These are phyloP conservation scores for Albatrellus ellisii DNA, from an alignment of 768 basidiomycete genomes.

Conservation along the genomic window DNA sequence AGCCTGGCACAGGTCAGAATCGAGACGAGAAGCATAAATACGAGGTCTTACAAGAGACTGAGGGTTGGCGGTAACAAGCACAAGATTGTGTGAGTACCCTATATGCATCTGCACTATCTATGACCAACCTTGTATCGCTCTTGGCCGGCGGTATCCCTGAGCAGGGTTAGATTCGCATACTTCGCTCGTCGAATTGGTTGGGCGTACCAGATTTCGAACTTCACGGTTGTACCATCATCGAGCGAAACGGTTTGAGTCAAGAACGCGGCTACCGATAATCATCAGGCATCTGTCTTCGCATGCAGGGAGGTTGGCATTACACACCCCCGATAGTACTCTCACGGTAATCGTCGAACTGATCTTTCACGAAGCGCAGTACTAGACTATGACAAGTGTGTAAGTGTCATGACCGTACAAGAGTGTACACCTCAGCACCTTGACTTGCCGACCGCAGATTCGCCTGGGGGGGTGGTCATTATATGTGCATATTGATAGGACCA, in stretches of 20 bases:
- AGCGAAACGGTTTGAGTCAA: slow-evolving; percentile 94
- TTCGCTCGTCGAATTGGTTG: neutral
- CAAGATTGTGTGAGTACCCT: slow-evolving; percentile 1
- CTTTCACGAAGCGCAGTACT: slow-evolving; percentile 92
- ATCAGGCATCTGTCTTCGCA: slow-evolving; percentile 17
- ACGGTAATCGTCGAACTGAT: slow-evolving; percentile 91
- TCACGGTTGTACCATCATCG: slow-evolving; percentile 81
- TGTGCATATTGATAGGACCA: neutral
- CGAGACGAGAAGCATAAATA: neutral
- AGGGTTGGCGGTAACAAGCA: neutral
- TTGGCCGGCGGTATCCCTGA: slow-evolving; percentile 92
- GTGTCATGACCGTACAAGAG: slow-evolving; percentile 18
- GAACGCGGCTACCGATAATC: slow-evolving; percentile 63
- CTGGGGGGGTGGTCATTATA: slow-evolving; percentile 27
- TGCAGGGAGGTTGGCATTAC: slow-evolving; percentile 2
- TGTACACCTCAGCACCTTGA: slow-evolving; percentile 50
- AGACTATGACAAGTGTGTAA: slow-evolving; percentile 39
- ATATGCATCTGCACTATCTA: slow-evolving; percentile 11
- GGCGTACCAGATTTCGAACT: slow-evolving; percentile 93
- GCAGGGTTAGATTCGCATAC: neutral
- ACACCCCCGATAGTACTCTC: slow-evolving; percentile 89
- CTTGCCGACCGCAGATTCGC: slow-evolving; percentile 97
- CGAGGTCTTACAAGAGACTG: slow-evolving; percentile 32
- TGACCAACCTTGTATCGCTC: slow-evolving; percentile 73
- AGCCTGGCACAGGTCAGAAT: slow-evolving; percentile 30